phyloP scores from a whole-genome alignment of 192 early-diverging fungal species.

The Pilobolus umbonatus region DNA sequence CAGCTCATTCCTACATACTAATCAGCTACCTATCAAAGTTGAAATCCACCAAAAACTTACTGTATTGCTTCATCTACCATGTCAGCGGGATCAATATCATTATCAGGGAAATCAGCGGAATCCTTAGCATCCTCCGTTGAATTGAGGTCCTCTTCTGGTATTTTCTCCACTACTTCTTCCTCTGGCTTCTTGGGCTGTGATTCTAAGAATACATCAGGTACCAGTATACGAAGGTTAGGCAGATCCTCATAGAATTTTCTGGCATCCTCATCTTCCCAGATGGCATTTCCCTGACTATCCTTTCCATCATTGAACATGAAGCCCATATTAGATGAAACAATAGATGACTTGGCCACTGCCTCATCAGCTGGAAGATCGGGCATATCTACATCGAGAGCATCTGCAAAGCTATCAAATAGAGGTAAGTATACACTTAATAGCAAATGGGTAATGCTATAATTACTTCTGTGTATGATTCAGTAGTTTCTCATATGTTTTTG shows the following conservation, averaged over 20 bases:
- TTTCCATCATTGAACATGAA: constrained; percentile 32
- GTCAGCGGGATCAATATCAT: constrained; percentile 16
- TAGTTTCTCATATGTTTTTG: constrained; percentile 68
- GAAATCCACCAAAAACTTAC: constrained; percentile 9
- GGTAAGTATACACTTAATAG: no score
- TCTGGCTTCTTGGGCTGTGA: constrained; percentile 19
- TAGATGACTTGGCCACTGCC: constrained; percentile 37
- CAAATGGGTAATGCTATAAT: not conserved
- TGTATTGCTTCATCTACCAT: constrained; percentile 26
- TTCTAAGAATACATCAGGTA: constrained; percentile 82
- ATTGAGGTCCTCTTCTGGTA: not conserved
- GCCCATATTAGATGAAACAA: constrained; percentile 31
- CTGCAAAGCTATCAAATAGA: constrained; percentile 58
- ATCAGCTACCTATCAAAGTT: no score
- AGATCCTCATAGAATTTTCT: constrained; percentile 86
- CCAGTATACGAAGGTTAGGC: constrained; percentile 68
- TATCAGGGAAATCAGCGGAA: constrained; percentile 22
- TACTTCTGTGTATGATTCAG: constrained; percentile 44
- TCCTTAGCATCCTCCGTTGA: constrained; percentile 7
- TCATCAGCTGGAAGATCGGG: constrained; percentile 78
- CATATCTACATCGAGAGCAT: constrained; percentile 67
- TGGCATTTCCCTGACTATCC: constrained; percentile 41
- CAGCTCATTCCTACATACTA: constrained; percentile 25
- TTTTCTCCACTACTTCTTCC: constrained; percentile 2
- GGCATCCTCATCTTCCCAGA: constrained; percentile 95